Evolutionary conservation across 1,139 yeast genomes (phyloP).

Genomic region (Pichia sp.): DNA sequence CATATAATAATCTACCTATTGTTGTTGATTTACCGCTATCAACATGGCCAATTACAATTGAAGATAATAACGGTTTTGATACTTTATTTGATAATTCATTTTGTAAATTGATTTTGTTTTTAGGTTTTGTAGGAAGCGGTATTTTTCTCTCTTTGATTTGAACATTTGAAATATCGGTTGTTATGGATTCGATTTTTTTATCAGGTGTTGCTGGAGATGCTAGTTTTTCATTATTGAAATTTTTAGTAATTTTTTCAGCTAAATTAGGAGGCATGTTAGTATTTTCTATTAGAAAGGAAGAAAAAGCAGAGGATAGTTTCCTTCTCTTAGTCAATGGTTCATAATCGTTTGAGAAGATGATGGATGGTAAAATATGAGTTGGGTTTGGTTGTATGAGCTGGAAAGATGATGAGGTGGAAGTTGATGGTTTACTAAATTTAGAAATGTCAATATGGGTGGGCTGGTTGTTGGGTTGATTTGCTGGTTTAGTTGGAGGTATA

Average conservation of each 20-base stretch:
- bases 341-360: slow-evolving; percentile 12
- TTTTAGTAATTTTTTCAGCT: slow-evolving; percentile 41
- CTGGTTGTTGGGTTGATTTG: neutral
- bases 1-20: slow-evolving; percentile 82
- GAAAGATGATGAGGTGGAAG: neutral
- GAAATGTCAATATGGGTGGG: neutral
- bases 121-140: slow-evolving; percentile 35
- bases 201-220: slow-evolving; percentile 4
- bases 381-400: slow-evolving; percentile 1
- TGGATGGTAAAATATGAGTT: slow-evolving; percentile 36
- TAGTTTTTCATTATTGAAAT: slow-evolving; percentile 58
- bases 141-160: slow-evolving; percentile 21
- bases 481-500: neutral
- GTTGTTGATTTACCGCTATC: slow-evolving; percentile 97
- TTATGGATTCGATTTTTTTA: slow-evolving; percentile 8
- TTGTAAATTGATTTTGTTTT: slow-evolving; percentile 35
- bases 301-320: slow-evolving; percentile 6
- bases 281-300: slow-evolving; percentile 17
- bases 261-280: slow-evolving; percentile 35
- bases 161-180: neutral
- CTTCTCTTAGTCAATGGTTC: slow-evolving; percentile 9
- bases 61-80: slow-evolving; percentile 60
- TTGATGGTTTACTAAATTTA: neutral
- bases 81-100: slow-evolving; percentile 36
- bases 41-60: slow-evolving; percentile 92